Evolutionary conservation across 495 filamentous ascomycete genomes (phyloP), one percentile per base, ranked within the genome.

Genomic region (Aspergillus haitiensis): DNA sequence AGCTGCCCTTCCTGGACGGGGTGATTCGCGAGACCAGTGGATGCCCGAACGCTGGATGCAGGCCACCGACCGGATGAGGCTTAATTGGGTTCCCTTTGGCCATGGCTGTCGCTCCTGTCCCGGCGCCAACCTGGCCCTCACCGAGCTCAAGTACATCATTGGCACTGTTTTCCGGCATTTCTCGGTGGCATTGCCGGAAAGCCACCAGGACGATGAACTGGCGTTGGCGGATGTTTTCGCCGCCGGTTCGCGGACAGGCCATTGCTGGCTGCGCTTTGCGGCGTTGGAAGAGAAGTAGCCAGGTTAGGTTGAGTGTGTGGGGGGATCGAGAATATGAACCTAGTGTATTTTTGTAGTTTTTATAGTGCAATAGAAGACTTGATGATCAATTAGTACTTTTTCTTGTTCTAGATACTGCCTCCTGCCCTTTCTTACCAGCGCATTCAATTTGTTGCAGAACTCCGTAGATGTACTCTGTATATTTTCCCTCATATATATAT

Each of bases 11-110:
- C 6, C 31, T 54, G n/a, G 51, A 54, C 18, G 51, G 32, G 0
- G 51, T 54, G 11, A 10, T 54, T 10, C 51, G 51, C 2, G 51
- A 54, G 51, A 36, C 51, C 1, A 54, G 37, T 40, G 37, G 37
- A 40, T 9, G 1, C 37, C 37, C 2, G 1, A 3, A 13, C 37
- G 37, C 9, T 40, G 37, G 37, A 40, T 3, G 1, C 9, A 40
- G 1, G 37, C 37, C 2, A 40, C 37, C 9, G 37, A 40, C 9
- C 37, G 37, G 1, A 40, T 40, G 37, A 8, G 37, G 13, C 37
- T 40, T 13, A 40, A 40, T 3, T 40, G 37, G 37, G 13, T 13
- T 1, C 37, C 37, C 2, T 40, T 40, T 13, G 37, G 37, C 37
- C 37, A 40, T 13, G 37, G 37, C 9, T 40, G 9, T 40, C 37